Conservation (phyloP, 805 yeast species). For the Schwanniomyces occidentalis region DNA sequence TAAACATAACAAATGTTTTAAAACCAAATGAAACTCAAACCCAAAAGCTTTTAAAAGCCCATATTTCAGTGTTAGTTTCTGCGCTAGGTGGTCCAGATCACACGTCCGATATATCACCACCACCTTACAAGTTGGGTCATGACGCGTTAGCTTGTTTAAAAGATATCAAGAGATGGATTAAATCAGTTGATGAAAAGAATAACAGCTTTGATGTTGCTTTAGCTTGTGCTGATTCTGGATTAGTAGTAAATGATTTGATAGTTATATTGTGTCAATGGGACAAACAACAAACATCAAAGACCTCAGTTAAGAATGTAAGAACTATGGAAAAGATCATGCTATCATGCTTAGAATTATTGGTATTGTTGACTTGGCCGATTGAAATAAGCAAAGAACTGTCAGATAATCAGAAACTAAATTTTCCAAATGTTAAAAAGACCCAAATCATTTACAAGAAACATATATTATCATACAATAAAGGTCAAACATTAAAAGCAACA, state of each 20-base stretch:
- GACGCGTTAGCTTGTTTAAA: constrained; percentile 85
- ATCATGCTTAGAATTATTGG: constrained; percentile 75
- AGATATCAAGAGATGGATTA: constrained; percentile 87
- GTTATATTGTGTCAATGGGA: constrained; percentile 80
- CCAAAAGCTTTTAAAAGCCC: constrained; percentile 56
- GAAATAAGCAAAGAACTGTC: constrained; percentile 60
- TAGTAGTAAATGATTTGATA: constrained; percentile 70
- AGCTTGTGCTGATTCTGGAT: constrained; percentile 79
- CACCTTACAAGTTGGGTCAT: constrained; percentile 77
- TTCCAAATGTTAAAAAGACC: constrained; percentile 60
- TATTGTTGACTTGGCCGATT: constrained; percentile 84
- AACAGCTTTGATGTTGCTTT: constrained; percentile 78
- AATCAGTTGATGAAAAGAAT: constrained; percentile 73
- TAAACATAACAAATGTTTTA: constrained; percentile 20
- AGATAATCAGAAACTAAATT: constrained; percentile 55
- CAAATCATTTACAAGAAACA: constrained; percentile 73
- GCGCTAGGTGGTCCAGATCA: constrained; percentile 92
- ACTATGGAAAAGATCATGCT: constrained; percentile 63
- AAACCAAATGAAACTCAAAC: constrained; percentile 36
- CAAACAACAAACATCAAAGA: constrained; percentile 30
- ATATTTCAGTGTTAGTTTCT: constrained; percentile 76
- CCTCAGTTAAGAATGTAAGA: constrained; percentile 25
- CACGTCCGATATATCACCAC: constrained; percentile 42
- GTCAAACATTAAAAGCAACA: constrained; percentile 66
- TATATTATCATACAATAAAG: constrained; percentile 56